Percentiles rank a stretch among this genome's conserved stretches.
These are phyloP conservation scores for Puya raimondii DNA, from an alignment of 176 grass and related monocot genomes.

Conservation along the genomic window DNA sequence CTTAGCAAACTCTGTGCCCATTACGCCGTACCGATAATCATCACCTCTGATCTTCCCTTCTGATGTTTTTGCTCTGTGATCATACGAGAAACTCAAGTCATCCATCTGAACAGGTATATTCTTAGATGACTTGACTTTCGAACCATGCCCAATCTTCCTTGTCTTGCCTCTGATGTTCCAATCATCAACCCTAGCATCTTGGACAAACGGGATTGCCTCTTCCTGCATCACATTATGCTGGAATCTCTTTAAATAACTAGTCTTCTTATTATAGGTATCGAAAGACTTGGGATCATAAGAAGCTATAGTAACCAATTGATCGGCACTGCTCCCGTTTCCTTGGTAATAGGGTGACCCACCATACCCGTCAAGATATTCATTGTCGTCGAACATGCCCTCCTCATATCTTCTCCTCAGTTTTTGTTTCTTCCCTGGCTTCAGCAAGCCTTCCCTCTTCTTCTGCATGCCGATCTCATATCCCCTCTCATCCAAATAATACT, in stretches of 20 bases:
- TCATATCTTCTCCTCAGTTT: conserved; percentile 35
- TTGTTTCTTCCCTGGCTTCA: conserved; percentile 61
- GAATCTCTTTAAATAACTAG: conserved; percentile 27
- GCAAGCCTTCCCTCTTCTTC: conserved; percentile 18
- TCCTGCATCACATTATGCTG: conserved; percentile 27
- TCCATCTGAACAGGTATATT: conserved; percentile 30
- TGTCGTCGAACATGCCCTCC: conserved; percentile 21
- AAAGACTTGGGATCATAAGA: conserved; percentile 40
- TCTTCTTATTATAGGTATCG: conserved; percentile 39
- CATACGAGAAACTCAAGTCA: conserved; percentile 23
- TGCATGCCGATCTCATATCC: conserved; percentile 28
- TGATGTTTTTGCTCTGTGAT: conserved; percentile 33
- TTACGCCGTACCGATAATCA: conserved; percentile 25
- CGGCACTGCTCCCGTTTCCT: conserved; percentile 28
- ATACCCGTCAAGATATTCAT: conserved; percentile 31
- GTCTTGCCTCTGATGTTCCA: conserved; percentile 24
- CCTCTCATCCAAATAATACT: conserved; percentile 31
- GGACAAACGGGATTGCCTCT: conserved; percentile 9
- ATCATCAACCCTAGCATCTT: conserved; percentile 31
- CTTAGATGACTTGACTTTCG: conserved; percentile 46
- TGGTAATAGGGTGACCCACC: conserved; percentile 30
- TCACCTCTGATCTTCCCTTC: conserved; percentile 36
- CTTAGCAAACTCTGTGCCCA: conserved; percentile 32
- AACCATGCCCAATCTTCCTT: conserved; percentile 21
- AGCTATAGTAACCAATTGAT: conserved; percentile 60